Conservation (phyloP, 257 asterid genomes). For the Mitragyna speciosa region DNA sequence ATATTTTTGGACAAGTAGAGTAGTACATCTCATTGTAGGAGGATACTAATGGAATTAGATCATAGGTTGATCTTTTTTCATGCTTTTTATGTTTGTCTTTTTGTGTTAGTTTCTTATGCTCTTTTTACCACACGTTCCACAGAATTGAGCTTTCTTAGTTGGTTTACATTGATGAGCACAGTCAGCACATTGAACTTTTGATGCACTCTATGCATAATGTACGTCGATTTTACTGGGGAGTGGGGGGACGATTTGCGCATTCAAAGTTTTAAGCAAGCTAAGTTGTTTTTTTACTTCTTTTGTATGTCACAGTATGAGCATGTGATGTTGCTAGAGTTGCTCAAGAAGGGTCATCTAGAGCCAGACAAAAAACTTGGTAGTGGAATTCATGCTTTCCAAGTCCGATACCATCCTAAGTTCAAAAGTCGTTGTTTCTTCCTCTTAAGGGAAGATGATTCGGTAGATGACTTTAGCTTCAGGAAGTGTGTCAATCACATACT, state of each 20-base stretch:
- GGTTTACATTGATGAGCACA: not conserved
- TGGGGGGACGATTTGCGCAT: not conserved
- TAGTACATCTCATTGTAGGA: not conserved
- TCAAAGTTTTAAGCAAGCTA: not conserved
- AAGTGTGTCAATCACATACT: slow-evolving; percentile 80
- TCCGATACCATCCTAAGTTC: slow-evolving; percentile 71
- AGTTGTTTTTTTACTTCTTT: not conserved
- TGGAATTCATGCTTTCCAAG: slow-evolving; percentile 70
- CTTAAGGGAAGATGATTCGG: slow-evolving; percentile 67
- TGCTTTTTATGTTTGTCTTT: not conserved
- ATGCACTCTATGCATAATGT: too few species aligned
- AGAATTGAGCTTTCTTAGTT: not conserved
- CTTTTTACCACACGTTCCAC: not conserved
- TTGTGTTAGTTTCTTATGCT: not conserved
- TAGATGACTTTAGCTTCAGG: slow-evolving; percentile 93
- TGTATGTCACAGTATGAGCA: slow-evolving; percentile 63
- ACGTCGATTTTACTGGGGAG: not conserved
- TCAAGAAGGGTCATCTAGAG: slow-evolving; percentile 82
- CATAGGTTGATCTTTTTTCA: not conserved
- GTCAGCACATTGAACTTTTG: not conserved
- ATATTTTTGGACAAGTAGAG: not conserved
- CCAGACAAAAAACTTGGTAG: slow-evolving; percentile 80
- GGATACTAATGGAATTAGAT: not conserved
- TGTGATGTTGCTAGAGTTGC: slow-evolving; percentile 57
- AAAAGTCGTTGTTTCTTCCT: slow-evolving; percentile 91